Evolutionary conservation across 106 monocot species (phyloP).

Genomic region (Posidonia australis): DNA sequence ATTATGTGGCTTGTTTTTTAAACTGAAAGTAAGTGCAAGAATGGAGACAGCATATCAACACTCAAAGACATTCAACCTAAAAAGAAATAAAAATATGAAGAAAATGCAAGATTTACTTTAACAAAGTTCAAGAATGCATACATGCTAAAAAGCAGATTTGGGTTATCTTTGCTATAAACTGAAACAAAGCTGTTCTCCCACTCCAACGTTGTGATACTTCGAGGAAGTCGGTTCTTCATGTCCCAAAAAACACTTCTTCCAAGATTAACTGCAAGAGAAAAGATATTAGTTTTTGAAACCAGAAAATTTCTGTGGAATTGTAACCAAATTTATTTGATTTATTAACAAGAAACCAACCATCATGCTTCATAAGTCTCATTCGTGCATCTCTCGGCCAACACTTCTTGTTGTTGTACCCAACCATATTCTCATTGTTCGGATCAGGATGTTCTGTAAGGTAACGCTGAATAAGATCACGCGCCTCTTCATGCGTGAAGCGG

Average conservation of each 20-base stretch:
- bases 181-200: conserved; percentile 99
- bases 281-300: background rate
- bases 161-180: conserved; percentile 99
- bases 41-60: too few species aligned
- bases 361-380: conserved; percentile 99
- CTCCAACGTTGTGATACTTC: conserved; percentile 98
- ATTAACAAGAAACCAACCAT: conserved; percentile 42
- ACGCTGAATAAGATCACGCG: conserved; percentile 91
- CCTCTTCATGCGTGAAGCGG: conserved; percentile 98
- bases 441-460: conserved; percentile 98
- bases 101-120: background rate
- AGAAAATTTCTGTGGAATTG: background rate
- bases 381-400: conserved; percentile 99
- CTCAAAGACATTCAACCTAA: background rate
- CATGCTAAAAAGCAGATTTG: conserved; percentile 99
- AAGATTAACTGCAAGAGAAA: conserved; percentile 64
- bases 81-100: background rate
- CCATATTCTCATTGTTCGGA: conserved; percentile 99
- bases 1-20: too few species aligned
- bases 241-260: conserved; percentile 99
- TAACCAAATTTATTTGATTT: background rate
- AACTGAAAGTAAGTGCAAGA: too few species aligned
- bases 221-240: conserved; percentile 95
- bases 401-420: conserved; percentile 99
- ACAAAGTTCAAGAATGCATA: conserved; percentile 17